Evolutionary conservation across 257 asterid species (phyloP), one percentile per base, ranked within the genome.

Genomic region (Solanum pennellii): DNA sequence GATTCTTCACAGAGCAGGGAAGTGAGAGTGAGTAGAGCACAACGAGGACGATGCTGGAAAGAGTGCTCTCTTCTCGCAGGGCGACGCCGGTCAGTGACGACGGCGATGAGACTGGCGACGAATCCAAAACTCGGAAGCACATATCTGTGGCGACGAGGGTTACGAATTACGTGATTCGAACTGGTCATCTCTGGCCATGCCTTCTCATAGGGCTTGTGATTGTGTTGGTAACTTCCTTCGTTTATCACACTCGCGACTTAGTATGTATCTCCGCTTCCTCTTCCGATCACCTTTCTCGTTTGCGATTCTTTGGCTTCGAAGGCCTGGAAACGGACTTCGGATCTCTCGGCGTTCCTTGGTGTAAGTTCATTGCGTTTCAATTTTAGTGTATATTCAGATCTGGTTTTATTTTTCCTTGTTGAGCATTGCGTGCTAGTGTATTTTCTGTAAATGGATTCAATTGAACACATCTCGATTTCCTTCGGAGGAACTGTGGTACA

Each of bases 261-360:
- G 96, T 95, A 83, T 97, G 99, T 92, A 93, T 97, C 88, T 93
- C 96, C 75, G 93, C 95, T 25, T 92, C 98, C 29, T 85, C 94
- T 20, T 89, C 98, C 65, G 96, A 93, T 92, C 95, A 93, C 90
- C 83, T 89, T 84, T 94, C 99, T 21, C 95, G 98, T 56, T 91
- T 97, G 87, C 92, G 93, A 82, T 97, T 96, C 82, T 94, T 95
- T 86, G 98, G 98, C 9, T 94, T 94, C 82, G 97, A 95, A 59
- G 95, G 90, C 8, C 91, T 92, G 68, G 98, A 94, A 73, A 93
- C 99, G 27, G 99, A 97, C 89, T 97, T 96, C 85, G 99, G 98
- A 91, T 93, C 96, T 89, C 98, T 97, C 44, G 99, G 99, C 45
- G 99, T 97, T 89, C 99, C 99, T 91, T 97, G 98, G 98, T 97